Base-by-base conservation (phyloP, 345 rosid species). In the Gossypium bickii region DNA sequence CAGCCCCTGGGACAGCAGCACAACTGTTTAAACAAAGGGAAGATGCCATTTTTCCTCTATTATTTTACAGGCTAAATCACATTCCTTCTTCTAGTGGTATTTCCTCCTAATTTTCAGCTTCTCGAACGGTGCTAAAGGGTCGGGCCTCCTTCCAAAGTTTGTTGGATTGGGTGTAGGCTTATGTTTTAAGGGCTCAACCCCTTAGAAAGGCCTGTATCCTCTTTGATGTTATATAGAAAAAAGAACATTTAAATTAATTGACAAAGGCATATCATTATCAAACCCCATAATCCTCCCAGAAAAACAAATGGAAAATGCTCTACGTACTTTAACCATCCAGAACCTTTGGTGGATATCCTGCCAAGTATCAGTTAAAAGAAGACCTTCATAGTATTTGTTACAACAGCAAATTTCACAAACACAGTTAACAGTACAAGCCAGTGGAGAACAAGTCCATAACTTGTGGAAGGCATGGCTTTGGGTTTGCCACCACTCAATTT, bases 401-500 rank as follows among this genome's bases (percentile, higher is more conserved):
- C 34, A 56, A n/a, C 48, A 17, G 6, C 25, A 53, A 9, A 22
- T 18, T 34, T 71, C 38, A 12, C 29, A 69, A 20, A 12, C 41
- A 57, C 11, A 57, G 59, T 68, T 16, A 27, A 7, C 20, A 25
- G 2, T 9, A 69, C 2, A 25, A 69, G 73, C 20, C 67, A 9
- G 49, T 41, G 8, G n/a, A 34, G 27, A 62, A 34, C 1, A 27
- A 61, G 67, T 16, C 18, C 74, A 38, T 38, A 71, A 71, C n/a
- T 61, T 48, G 25, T 49, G 78, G 72, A 22, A 48, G 66, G 11
- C 72, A 74, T 74, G 77, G 77, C 72, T 34, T 65, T 88, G 94
- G 83, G 89, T 85, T 80, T 86, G 59, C 71, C 88, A 61, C 87
- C 86, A 47, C 78, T 76, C 75, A 78, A 58, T 74, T 66, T 83